Evolutionary conservation across 306 rosid genomes (phyloP), one percentile per base, ranked within the genome.

Genomic region (Corylus avellana): DNA sequence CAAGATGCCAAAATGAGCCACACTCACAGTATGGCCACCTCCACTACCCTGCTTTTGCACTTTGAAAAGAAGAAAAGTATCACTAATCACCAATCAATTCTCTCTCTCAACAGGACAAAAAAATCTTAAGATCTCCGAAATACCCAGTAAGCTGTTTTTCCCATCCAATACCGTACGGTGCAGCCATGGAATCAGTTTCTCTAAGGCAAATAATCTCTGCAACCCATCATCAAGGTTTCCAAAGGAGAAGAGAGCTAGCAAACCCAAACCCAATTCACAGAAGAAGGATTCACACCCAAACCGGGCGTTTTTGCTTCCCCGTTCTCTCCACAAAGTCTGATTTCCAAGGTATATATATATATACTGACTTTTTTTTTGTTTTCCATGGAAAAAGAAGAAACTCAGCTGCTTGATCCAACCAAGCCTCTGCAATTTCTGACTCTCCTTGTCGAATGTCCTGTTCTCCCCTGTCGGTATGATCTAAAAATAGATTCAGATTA

Each of bases 311-410:
- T 17, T 85, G 63, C 70, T 77, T 81, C 75, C 42, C 69, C 50
- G 20, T 86, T 57, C 87, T 74, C 32, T 81, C 88, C 88, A 84
- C 81, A 61, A 81, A 74, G 46, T 78, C 87, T 49, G 86, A 80
- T 74, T 87, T 83, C 82, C 94, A 83, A 82, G 93, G 94, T 90
- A 78, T 74, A 54, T 11, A 0, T 22, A 66, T 50, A 32, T 77
- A 7, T 4, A 1, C 37, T 5, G 35, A 32, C 35, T 32, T n/a
- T 32, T 32, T 32, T 32, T 32, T 32, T 44, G 35, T 12, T 63
- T 5, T 32, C 44, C 5, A 6, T 11, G 27, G 3, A 4, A 5
- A 10, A 1, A 32, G n/a, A 1, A 16, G 74, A 70, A 16, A 72
- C 62, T 51, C 22, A 51, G 47, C 0, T 7, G 47, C 22, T 49